phyloP scores from a whole-genome alignment of 805 yeast genomes.

The Yarrowia sp. region DNA sequence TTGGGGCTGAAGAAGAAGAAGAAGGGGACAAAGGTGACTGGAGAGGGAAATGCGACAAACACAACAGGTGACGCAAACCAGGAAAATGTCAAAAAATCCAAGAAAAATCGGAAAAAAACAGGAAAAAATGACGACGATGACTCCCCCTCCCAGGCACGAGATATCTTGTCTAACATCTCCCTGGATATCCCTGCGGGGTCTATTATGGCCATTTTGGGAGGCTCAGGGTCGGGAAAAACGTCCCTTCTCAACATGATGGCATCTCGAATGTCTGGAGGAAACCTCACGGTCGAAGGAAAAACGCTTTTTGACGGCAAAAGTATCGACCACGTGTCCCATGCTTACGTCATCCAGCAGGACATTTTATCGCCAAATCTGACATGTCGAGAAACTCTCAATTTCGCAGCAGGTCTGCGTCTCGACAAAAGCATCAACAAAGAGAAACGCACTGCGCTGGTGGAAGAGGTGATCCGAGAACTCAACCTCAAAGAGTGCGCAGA shows the following conservation, averaged over 20 bases:
- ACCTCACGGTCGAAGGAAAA: conserved; percentile 45
- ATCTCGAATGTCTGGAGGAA: conserved; percentile 44
- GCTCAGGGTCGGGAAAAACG: conserved; percentile 88
- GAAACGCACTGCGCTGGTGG: conserved; percentile 60
- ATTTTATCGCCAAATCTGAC: conserved; percentile 73
- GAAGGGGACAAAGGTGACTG: conserved; percentile 44
- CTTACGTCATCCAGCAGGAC: conserved; percentile 82
- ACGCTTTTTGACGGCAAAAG: conserved; percentile 46
- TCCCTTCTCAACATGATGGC: conserved; percentile 67
- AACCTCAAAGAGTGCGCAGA: conserved; percentile 70
- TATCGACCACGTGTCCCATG: conserved; percentile 44
- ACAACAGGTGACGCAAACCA: neutral
- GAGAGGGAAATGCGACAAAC: neutral
- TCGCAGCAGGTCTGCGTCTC: conserved; percentile 74
- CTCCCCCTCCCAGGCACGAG: neutral
- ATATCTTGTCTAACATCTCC: conserved; percentile 59
- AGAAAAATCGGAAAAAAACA: neutral
- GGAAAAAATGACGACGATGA: neutral
- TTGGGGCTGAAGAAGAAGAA: conserved; percentile 5
- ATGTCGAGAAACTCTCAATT: conserved; percentile 70
- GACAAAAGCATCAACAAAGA: conserved; percentile 55
- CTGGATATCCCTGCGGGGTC: conserved; percentile 66
- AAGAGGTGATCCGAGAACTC: conserved; percentile 65
- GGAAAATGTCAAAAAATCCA: neutral
- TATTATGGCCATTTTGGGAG: conserved; percentile 82